Conservation (phyloP, 2,329 filamentous ascomycete genomes). For the Clonostachys rhizophaga region DNA sequence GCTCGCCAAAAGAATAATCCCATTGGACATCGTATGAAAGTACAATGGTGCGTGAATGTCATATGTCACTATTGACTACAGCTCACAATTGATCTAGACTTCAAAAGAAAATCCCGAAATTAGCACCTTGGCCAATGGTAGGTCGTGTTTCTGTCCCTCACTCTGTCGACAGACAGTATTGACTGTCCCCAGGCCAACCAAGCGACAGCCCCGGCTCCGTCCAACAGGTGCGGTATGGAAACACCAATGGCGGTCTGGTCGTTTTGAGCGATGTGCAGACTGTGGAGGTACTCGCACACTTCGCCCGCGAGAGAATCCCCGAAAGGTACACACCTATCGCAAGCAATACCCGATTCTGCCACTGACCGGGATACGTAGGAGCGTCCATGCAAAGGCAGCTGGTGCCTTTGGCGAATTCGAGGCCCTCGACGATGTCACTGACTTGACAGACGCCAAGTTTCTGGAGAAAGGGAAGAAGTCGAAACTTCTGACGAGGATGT, state of each 20-base stretch:
- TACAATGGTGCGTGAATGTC: no score
- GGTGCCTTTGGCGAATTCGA: constrained; percentile 69
- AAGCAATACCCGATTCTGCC: background rate
- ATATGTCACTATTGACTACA: no score
- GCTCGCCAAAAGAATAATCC: no score
- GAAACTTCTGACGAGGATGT: constrained; percentile 69
- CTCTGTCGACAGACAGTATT: background rate
- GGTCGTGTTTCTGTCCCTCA: background rate
- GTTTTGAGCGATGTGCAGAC: constrained; percentile 47
- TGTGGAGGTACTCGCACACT: constrained; percentile 51
- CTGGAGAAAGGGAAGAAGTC: constrained; percentile 42
- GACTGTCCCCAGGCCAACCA: constrained; percentile 9
- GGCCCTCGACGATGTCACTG: constrained; percentile 59
- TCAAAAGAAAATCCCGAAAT: background rate
- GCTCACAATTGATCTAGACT: background rate
- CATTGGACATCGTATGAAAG: no score
- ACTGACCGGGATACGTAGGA: background rate
- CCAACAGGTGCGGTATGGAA: constrained; percentile 14
- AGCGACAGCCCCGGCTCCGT: constrained; percentile 12
- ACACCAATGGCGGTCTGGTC: constrained; percentile 27
- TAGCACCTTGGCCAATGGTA: background rate
- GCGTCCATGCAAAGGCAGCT: constrained; percentile 65
- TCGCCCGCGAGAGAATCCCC: constrained; percentile 53
- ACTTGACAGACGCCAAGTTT: constrained; percentile 64
- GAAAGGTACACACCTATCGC: constrained; percentile 26